These are phyloP conservation scores for Scutellaria barbata DNA, from an alignment of 257 asterid species.

Conservation along the genomic window DNA sequence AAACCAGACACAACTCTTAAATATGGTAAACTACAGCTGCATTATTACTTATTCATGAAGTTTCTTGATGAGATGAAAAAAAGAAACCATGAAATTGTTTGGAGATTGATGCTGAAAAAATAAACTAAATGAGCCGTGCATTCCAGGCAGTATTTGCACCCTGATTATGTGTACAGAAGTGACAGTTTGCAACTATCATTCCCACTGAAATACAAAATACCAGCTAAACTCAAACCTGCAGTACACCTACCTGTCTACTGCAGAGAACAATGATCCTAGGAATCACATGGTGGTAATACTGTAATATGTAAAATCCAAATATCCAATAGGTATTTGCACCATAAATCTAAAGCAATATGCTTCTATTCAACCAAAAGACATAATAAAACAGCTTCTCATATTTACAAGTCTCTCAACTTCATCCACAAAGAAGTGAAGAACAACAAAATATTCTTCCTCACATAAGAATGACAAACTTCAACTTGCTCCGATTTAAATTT, in stretches of 20 bases:
- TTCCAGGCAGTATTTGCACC: neutral
- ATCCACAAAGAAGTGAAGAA: constrained; percentile 8
- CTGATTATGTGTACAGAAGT: constrained; percentile 3
- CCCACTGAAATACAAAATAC: neutral
- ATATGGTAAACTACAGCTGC: constrained; percentile 4
- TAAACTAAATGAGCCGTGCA: neutral
- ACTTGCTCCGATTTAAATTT: neutral
- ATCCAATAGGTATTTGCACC: neutral
- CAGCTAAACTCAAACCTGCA: constrained; percentile 9
- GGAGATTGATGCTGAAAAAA: neutral
- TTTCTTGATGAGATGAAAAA: neutral
- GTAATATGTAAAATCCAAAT: constrained; percentile 8
- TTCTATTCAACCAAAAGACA: neutral
- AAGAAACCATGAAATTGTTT: neutral
- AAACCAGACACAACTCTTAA: neutral
- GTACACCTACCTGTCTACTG: neutral
- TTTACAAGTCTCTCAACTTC: neutral
- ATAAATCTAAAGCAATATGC: neutral
- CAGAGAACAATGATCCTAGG: neutral
- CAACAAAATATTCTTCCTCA: constrained; percentile 15
- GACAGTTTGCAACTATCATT: neutral
- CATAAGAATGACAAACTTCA: neutral
- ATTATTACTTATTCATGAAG: neutral
- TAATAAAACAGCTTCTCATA: neutral
- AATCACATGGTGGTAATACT: neutral